Percentiles rank a stretch among this genome's conserved stretches.
phyloP scores from a whole-genome alignment of 106 monocot species.

The Posidonia australis region DNA sequence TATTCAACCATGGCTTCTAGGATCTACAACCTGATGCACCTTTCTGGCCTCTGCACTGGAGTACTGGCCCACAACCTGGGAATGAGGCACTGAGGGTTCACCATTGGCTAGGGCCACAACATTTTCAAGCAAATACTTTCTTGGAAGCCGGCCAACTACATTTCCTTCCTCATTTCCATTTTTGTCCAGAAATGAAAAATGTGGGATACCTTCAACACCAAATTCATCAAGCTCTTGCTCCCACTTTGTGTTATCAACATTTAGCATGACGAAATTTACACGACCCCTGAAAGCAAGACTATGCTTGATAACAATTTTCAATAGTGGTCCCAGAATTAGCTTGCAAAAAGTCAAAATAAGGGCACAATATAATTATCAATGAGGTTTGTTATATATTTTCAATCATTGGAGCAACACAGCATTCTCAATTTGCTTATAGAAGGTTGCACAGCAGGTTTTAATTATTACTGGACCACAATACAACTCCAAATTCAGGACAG shows the following conservation, averaged over 20 bases:
- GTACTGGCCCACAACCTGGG: conserved; percentile 60
- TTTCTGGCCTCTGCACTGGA: conserved; percentile 66
- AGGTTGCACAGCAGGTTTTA: too few relatives aligned
- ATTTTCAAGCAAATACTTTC: conserved; percentile 70
- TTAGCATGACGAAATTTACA: conserved; percentile 93
- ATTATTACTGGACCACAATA: too few relatives aligned
- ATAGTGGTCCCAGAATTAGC: not conserved
- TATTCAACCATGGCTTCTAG: conserved; percentile 76
- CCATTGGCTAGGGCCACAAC: conserved; percentile 81
- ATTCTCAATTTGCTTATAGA: too few relatives aligned
- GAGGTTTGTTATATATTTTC: not conserved
- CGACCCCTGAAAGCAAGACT: conserved; percentile 33
- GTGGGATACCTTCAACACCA: conserved; percentile 96
- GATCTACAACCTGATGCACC: conserved; percentile 69
- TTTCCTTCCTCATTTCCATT: conserved; percentile 90
- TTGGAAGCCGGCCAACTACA: conserved; percentile 75
- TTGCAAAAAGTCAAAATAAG: not conserved
- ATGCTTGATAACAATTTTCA: not conserved
- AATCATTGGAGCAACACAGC: too few relatives aligned
- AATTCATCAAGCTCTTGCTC: conserved; percentile 98
- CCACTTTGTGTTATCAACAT: conserved; percentile 98
- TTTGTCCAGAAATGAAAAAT: conserved; percentile 86
- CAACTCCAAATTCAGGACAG: too few relatives aligned
- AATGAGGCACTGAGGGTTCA: conserved; percentile 60
- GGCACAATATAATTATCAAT: not conserved